Percentiles rank a stretch among this genome's conserved stretches.
Evolutionary conservation across 495 filamentous ascomycete species (phyloP).

Genomic region (Xylaria palmicola): DNA sequence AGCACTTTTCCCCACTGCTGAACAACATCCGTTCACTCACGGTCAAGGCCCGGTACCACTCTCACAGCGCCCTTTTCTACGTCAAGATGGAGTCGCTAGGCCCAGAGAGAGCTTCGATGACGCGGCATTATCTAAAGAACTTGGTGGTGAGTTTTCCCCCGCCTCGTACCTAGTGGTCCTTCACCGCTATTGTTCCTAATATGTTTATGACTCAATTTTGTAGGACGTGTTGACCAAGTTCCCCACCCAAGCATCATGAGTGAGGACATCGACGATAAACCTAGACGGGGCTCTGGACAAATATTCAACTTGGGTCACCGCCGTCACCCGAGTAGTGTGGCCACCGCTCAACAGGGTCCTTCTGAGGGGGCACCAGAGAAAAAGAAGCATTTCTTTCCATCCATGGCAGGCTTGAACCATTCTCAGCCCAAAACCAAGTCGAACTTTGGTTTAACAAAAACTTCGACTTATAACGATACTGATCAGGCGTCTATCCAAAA

Average conservation of each 20-base stretch:
- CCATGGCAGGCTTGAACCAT: slow-evolving; percentile 14
- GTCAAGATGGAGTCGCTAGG: slow-evolving; percentile 8
- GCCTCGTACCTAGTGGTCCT: neutral
- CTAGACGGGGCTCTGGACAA: slow-evolving; percentile 16
- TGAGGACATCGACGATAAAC: slow-evolving; percentile 20
- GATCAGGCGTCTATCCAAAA: slow-evolving; percentile 16
- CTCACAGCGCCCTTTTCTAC: slow-evolving; percentile 18
- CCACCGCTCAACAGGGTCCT: slow-evolving; percentile 7
- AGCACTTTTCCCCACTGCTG: slow-evolving; percentile 24
- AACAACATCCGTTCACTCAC: slow-evolving; percentile 1
- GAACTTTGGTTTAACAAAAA: slow-evolving; percentile 7
- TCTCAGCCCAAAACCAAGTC: slow-evolving; percentile 25
- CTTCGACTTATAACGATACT: slow-evolving; percentile 18
- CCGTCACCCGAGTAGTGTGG: slow-evolving; percentile 17
- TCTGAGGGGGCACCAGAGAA: slow-evolving; percentile 15
- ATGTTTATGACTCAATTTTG: neutral
- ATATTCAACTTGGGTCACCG: slow-evolving; percentile 22
- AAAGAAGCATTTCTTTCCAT: slow-evolving; percentile 20
- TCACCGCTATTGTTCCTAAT: neutral
- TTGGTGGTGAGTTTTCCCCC: slow-evolving; percentile 11
- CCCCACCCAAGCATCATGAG: slow-evolving; percentile 22
- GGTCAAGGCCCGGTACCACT: slow-evolving; percentile 18
- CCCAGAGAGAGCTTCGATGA: slow-evolving; percentile 3
- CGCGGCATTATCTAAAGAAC: slow-evolving; percentile 17
- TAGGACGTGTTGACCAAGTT: slow-evolving; percentile 26